phyloP scores from a whole-genome alignment of 257 asterid species.

The Solanum okadae region DNA sequence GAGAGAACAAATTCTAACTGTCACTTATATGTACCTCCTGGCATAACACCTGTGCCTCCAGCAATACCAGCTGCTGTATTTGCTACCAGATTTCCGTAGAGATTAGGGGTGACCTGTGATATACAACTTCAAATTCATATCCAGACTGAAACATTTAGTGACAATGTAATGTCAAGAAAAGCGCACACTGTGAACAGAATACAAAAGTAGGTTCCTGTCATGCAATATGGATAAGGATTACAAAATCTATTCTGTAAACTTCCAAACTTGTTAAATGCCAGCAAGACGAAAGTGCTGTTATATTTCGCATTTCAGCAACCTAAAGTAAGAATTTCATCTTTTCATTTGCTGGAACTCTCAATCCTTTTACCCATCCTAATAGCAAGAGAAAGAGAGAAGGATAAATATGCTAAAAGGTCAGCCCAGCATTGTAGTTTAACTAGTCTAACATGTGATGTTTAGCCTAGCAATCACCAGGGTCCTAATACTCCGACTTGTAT shows the following conservation, averaged over 20 bases:
- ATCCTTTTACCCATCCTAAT: neutral
- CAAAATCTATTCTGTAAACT: neutral
- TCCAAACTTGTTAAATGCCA: neutral
- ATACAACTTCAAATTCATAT: neutral
- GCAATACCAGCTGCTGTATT: slow-evolving; percentile 98
- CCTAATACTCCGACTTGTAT: neutral
- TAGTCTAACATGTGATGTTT: neutral
- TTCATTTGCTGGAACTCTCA: neutral
- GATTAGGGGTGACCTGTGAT: slow-evolving; percentile 91
- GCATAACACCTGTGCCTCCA: slow-evolving; percentile 99
- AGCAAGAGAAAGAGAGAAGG: neutral
- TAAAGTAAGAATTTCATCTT: neutral
- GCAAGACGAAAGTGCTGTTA: neutral
- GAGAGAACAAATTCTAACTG: neutral
- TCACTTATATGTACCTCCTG: slow-evolving; percentile 53
- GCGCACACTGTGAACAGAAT: neutral
- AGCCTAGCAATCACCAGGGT: neutral
- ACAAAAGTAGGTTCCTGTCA: neutral
- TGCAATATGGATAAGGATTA: neutral
- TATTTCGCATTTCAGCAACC: neutral
- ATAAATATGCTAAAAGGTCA: neutral
- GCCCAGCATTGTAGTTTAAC: neutral
- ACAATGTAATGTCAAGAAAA: neutral
- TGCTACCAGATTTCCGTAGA: slow-evolving; percentile 83
- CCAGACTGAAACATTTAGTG: neutral